Evolutionary conservation across 2,329 filamentous ascomycete genomes (phyloP).

Genomic region (Geosmithia putterillii): DNA sequence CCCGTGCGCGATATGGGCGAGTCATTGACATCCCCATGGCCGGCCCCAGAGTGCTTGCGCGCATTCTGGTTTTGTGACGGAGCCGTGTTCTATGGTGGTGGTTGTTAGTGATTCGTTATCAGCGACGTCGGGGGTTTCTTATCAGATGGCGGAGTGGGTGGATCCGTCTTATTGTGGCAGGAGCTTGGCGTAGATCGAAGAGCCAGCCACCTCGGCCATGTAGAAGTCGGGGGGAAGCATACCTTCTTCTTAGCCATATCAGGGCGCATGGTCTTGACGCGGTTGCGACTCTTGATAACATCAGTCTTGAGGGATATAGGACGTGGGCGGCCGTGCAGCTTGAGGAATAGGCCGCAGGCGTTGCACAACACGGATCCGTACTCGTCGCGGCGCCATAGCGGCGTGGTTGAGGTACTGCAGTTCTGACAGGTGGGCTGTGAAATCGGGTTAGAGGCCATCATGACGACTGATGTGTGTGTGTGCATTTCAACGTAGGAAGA

Average conservation of each 20-base stretch:
- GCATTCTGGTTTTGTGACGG: slow-evolving; percentile 28
- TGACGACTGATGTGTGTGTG: slow-evolving; percentile 14
- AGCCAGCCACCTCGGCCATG: no score
- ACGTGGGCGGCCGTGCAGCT: slow-evolving; percentile 84
- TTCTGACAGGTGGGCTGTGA: slow-evolving; percentile 94
- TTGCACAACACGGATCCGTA: slow-evolving; percentile 94
- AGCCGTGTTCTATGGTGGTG: neutral
- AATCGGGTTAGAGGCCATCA: slow-evolving; percentile 46
- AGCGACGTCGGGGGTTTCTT: neutral
- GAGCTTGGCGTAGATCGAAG: no score
- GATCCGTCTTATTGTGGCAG: no score
- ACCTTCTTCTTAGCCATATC: slow-evolving; percentile 81
- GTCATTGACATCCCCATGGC: no score
- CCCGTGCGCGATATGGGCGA: slow-evolving; percentile 70
- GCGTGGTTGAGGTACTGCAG: slow-evolving; percentile 89
- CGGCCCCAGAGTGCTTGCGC: no score
- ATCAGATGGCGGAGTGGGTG: neutral
- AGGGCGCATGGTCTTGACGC: slow-evolving; percentile 76
- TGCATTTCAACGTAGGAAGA: slow-evolving; percentile 5
- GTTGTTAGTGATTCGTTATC: neutral
- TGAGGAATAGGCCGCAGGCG: slow-evolving; percentile 93
- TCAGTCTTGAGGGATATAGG: slow-evolving; percentile 97
- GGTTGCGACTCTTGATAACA: slow-evolving; percentile 98
- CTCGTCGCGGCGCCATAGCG: slow-evolving; percentile 95
- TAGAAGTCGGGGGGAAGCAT: no score